phyloP scores from a whole-genome alignment of 192 early-diverging fungal genomes.

The Coemansia sp. region DNA sequence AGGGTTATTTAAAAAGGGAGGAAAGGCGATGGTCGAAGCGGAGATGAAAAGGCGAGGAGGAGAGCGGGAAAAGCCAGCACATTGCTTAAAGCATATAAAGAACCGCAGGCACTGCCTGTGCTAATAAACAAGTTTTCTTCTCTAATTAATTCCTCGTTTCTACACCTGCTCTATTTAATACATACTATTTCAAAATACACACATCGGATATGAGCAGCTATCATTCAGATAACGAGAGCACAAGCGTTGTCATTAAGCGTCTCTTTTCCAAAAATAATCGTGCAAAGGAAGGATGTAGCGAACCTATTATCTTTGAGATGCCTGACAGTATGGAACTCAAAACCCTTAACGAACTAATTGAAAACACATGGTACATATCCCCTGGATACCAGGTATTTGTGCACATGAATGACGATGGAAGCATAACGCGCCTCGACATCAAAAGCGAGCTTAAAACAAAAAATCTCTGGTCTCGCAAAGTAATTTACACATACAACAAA shows the following conservation, averaged over 20 bases:
- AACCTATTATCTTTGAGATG: conserved; percentile 5
- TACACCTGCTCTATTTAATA: neutral
- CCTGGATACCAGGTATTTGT: conserved; percentile 10
- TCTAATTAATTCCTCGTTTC: neutral
- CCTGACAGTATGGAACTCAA: conserved; percentile 1
- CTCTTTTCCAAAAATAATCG: neutral
- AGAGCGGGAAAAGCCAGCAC: too few species aligned
- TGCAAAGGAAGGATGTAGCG: conserved; percentile 1
- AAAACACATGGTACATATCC: conserved; percentile 7
- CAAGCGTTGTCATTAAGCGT: conserved; percentile 4
- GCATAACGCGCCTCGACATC: conserved; percentile 1
- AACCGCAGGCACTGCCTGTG: too few species aligned
- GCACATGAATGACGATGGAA: neutral
- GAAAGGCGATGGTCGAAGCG: too few species aligned
- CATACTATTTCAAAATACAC: neutral
- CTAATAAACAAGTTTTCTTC: neutral
- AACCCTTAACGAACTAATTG: neutral
- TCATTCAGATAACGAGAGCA: neutral
- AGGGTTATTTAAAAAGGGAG: too few species aligned
- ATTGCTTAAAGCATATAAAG: too few species aligned
- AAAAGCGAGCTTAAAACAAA: conserved; percentile 3
- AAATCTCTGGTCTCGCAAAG: neutral
- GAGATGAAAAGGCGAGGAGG: too few species aligned
- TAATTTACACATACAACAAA: conserved; percentile 8
- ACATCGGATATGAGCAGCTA: neutral